Conservation (phyloP, 2,329 filamentous ascomycete genomes). For the Cercospora zeina region DNA sequence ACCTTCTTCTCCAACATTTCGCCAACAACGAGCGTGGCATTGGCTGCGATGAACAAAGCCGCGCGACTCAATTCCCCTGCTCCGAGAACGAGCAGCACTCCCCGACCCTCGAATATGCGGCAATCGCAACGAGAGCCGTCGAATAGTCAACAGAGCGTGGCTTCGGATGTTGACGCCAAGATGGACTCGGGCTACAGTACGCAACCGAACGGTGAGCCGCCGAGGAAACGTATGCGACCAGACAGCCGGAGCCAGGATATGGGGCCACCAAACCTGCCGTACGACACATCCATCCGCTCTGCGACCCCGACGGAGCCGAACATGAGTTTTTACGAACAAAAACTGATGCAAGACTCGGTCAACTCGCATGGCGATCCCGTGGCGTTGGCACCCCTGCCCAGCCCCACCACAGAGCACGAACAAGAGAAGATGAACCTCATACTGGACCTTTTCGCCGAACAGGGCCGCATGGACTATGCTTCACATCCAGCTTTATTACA, state of each 20-base stretch:
- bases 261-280: conserved; percentile 35
- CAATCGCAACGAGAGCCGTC: conserved; percentile 69
- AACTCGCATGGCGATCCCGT: conserved; percentile 56
- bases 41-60: conserved; percentile 90
- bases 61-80: conserved; percentile 87
- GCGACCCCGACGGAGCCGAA: conserved; percentile 75
- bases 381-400: conserved; percentile 65
- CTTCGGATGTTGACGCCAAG: conserved; percentile 48
- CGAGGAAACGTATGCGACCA: conserved; percentile 71
- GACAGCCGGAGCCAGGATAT: conserved; percentile 39
- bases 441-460: conserved; percentile 67
- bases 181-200: conserved; percentile 69
- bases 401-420: conserved; percentile 61
- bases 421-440: conserved; percentile 80
- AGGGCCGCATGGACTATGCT: conserved; percentile 66
- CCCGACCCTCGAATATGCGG: conserved; percentile 66
- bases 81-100: conserved; percentile 63
- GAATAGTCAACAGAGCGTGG: conserved; percentile 78
- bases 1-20: conserved; percentile 99
- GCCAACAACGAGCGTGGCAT: conserved; percentile 84
- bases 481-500: conserved; percentile 75
- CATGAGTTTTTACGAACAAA: conserved; percentile 70
- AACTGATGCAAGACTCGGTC: conserved; percentile 38
- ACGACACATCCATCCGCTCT: conserved; percentile 61
- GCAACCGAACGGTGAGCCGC: conserved; percentile 65